Conservation (phyloP, 371 early-diverging fungal species). For the Ordospora pajunii region DNA sequence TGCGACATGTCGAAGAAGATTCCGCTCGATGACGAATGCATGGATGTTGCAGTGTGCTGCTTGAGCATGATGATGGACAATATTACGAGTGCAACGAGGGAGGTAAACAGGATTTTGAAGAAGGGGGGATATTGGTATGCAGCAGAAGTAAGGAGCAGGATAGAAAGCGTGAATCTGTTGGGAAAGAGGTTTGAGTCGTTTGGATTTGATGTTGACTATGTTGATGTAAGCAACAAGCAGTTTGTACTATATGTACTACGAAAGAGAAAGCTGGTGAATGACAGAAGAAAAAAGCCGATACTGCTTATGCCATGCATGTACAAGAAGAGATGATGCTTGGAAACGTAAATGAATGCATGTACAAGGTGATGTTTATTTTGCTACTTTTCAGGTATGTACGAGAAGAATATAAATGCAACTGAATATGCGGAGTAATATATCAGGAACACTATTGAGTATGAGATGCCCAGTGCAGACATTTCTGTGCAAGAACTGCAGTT, state of each 20-base stretch:
- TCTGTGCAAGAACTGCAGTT: constrained; percentile 14
- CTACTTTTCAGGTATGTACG: neutral
- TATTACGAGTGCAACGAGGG: constrained; percentile 74
- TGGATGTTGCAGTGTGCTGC: constrained; percentile 82
- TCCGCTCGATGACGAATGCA: constrained; percentile 67
- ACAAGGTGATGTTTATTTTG: neutral
- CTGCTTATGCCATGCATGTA: constrained; percentile 55
- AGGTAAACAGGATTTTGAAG: constrained; percentile 78
- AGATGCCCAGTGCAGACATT: neutral
- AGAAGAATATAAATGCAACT: neutral
- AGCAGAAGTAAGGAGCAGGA: constrained; percentile 58
- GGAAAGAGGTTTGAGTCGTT: constrained; percentile 40
- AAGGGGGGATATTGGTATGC: constrained; percentile 63
- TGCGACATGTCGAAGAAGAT: constrained; percentile 73
- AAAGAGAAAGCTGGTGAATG: constrained; percentile 25
- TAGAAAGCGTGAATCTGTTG: constrained; percentile 46
- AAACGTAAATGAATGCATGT: neutral
- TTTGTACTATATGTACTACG: constrained; percentile 58
- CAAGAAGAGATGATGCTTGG: constrained; percentile 52
- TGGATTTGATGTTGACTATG: constrained; percentile 50
- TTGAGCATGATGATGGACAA: constrained; percentile 91
- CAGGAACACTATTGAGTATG: neutral
- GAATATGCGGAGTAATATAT: neutral
- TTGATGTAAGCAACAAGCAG: constrained; percentile 52
- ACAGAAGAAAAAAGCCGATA: constrained; percentile 33